Evolutionary conservation across 2,329 filamentous ascomycete species (phyloP), one percentile per base, ranked within the genome.

Genomic region (Ophiosphaerella narmari): DNA sequence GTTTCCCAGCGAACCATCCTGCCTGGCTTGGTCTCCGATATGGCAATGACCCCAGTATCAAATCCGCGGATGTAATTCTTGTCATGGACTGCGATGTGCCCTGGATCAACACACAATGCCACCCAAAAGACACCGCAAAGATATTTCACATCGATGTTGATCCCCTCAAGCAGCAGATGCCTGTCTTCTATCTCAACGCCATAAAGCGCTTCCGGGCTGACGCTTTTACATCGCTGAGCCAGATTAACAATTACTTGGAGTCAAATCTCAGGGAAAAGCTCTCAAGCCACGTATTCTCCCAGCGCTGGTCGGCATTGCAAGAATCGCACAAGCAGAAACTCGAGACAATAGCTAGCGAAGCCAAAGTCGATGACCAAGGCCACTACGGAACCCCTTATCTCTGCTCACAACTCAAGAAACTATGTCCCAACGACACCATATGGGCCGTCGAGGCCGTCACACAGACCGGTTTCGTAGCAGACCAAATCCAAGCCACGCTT

Each of bases 41-140:
- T 62, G 90, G 90, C 3, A 80, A 83, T 2, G 88, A 96, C 43
- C 84, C 89, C 2, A 79, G 80, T 36, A 89, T 96, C 67, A 82
- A 80, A 50, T 84, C 84, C 0, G 90, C 92, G 0, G 93, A 97
- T 69, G 83, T 91, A 9, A 95, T 97, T 51, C 60, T 97, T 1
- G 87, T 96, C 2, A 68, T 96, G 21, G 89, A 97, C 72, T 95
- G 91, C 57, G 92, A 97, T 66, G 91, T 96, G 0, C 92, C 92
- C 0, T 97, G 91, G 91, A 91, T 97, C 47, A 86, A 87, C n/a
- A 94, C 90, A 0, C 84, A 85, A 53, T 86, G 82, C 73, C 79
- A 80, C 39, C 86, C 86, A 0, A 78, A 76, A 3, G 70, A 76
- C 1, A 73, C 76, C 6, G 81, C 85, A 2, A 83, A 79, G 51